Percentiles rank a stretch among this genome's conserved stretches.
Evolutionary conservation across 2,329 filamentous ascomycete species (phyloP).

Genomic region (Pestalotiopsis sp.): DNA sequence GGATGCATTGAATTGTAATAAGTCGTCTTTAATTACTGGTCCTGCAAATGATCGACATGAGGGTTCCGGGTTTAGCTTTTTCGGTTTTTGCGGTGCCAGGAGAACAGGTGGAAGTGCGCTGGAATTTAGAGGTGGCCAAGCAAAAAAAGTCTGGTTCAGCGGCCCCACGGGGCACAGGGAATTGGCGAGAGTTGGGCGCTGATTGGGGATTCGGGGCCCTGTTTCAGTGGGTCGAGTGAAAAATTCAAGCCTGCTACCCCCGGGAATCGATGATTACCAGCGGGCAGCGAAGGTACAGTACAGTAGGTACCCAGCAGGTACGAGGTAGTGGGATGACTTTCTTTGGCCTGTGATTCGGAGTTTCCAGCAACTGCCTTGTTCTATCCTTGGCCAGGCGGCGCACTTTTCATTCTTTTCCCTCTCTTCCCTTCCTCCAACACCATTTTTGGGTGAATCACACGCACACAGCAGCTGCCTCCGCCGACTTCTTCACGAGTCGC

Average conservation of each 20-base stretch:
- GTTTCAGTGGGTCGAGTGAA: background rate
- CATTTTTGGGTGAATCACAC: constrained; percentile 19
- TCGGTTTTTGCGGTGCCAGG: background rate
- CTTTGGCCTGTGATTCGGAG: constrained; percentile 1
- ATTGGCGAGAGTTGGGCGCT: background rate
- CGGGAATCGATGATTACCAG: background rate
- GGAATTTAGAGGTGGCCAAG: background rate
- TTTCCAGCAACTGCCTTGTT: background rate
- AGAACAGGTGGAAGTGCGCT: background rate
- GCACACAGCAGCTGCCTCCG: constrained; percentile 18
- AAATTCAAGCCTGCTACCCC: background rate
- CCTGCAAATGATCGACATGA: background rate
- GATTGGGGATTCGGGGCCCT: background rate
- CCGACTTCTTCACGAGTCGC: constrained; percentile 24
- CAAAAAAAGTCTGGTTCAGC: background rate
- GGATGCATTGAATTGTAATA: background rate
- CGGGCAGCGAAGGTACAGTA: background rate
- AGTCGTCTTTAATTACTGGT: background rate
- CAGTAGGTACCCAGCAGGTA: background rate
- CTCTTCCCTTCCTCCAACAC: constrained; percentile 18
- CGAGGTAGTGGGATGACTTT: background rate
- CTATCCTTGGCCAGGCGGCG: background rate
- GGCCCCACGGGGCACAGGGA: background rate
- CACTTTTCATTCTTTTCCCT: constrained; percentile 9
- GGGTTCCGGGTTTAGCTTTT: background rate